Evolutionary conservation across 192 early-diverging fungal genomes (phyloP).

Genomic region (Coemansia sp.): DNA sequence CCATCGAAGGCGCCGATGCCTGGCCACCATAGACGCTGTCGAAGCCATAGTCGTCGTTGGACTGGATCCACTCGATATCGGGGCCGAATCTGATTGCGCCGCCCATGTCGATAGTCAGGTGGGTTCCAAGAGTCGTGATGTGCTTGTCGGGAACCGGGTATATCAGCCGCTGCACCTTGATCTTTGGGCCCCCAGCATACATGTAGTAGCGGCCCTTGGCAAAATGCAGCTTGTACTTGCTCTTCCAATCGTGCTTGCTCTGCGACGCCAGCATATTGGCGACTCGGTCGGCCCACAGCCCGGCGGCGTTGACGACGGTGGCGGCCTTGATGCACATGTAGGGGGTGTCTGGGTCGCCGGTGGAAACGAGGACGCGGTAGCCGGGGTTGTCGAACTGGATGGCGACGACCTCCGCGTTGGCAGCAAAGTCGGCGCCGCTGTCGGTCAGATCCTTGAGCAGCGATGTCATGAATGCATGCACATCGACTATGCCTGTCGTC

Average conservation of each 20-base stretch:
- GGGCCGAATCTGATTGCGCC: conserved; percentile 79
- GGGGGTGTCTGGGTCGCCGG: conserved; percentile 41
- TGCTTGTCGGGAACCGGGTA: conserved; percentile 79
- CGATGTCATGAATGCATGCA: conserved; percentile 65
- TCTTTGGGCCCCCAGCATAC: conserved; percentile 33
- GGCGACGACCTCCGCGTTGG: conserved; percentile 50
- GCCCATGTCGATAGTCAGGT: conserved; percentile 75
- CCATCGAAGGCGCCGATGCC: conserved; percentile 9
- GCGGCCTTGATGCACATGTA: conserved; percentile 54
- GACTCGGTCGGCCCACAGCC: conserved; percentile 67
- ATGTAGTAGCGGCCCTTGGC: conserved; percentile 81
- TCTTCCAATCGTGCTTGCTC: conserved; percentile 16
- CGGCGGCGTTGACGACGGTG: conserved; percentile 74
- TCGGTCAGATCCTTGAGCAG: conserved; percentile 57
- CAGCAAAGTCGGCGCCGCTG: conserved; percentile 57
- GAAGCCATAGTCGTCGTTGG: conserved; percentile 59
- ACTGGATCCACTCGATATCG: conserved; percentile 61
- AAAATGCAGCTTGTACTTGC: conserved; percentile 61
- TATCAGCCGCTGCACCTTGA: conserved; percentile 60
- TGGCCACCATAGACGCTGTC: conserved; percentile 25
- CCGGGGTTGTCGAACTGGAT: conserved; percentile 36
- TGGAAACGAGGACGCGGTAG: conserved; percentile 56
- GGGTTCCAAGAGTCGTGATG: conserved; percentile 69
- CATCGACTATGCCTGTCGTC: conserved; percentile 81
- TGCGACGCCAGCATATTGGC: conserved; percentile 45